These are phyloP conservation scores for Pyrenophora teres DNA, from an alignment of 2,329 filamentous ascomycete species.

Conservation along the genomic window DNA sequence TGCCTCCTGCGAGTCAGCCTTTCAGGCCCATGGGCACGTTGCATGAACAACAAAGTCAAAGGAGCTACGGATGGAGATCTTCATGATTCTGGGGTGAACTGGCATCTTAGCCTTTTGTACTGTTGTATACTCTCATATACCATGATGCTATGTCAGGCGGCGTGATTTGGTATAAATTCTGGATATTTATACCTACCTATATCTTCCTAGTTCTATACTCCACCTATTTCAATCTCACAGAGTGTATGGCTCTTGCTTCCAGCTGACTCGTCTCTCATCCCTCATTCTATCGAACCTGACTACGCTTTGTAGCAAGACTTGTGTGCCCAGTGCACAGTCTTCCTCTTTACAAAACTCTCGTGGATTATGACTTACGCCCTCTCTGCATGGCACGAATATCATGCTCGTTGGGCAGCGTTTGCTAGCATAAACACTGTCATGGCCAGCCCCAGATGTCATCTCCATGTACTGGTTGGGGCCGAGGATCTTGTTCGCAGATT, in stretches of 20 bases:
- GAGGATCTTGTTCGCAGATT: conserved; percentile 64
- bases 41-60: too few species aligned
- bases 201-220: not conserved
- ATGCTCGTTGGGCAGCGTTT: conserved; percentile 54
- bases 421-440: conserved; percentile 58
- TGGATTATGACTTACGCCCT: conserved; percentile 56
- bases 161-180: too few species aligned
- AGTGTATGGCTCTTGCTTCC: conserved; percentile 37
- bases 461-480: conserved; percentile 53
- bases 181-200: not conserved
- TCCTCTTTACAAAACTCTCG: conserved; percentile 52
- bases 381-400: conserved; percentile 55
- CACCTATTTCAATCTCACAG: conserved; percentile 5
- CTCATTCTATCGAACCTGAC: conserved; percentile 55
- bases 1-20: too few species aligned
- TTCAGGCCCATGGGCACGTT: too few species aligned
- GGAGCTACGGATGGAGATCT: too few species aligned
- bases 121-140: too few species aligned
- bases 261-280: conserved; percentile 40
- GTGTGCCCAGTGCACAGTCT: conserved; percentile 54
- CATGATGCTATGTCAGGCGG: too few species aligned
- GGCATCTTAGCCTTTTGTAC: too few species aligned
- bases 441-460: conserved; percentile 68
- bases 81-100: not conserved
- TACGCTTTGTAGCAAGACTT: conserved; percentile 58